These are phyloP conservation scores for Madurella mycetomatis DNA, from an alignment of 2,329 filamentous ascomycete species.

Conservation along the genomic window DNA sequence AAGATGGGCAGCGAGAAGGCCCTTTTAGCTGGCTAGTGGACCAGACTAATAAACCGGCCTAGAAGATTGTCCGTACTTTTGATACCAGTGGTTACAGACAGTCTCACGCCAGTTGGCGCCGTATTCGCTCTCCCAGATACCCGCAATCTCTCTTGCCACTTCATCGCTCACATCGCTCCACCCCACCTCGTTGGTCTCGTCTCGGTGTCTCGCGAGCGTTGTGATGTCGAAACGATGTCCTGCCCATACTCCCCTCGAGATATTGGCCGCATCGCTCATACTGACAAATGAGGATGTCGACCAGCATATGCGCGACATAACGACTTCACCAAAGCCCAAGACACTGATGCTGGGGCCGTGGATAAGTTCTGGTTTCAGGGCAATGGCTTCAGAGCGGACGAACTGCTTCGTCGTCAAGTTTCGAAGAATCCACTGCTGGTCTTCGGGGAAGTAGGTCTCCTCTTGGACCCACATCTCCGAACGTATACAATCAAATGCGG, in stretches of 20 bases:
- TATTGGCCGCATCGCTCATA: conserved; percentile 9
- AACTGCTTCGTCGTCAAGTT: conserved; percentile 32
- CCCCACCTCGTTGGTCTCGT: neutral
- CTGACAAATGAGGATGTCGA: conserved; percentile 15
- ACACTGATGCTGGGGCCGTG: conserved; percentile 28
- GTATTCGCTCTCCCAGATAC: neutral
- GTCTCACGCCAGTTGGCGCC: neutral
- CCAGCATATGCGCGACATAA: conserved; percentile 29
- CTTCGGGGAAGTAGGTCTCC: conserved; percentile 25
- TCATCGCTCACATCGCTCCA: neutral
- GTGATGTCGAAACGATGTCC: conserved; percentile 21
- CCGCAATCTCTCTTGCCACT: neutral
- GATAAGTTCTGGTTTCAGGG: conserved; percentile 26
- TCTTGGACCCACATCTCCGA: conserved; percentile 13
- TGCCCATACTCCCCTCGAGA: conserved; percentile 28
- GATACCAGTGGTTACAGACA: neutral
- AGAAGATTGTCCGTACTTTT: too few relatives aligned
- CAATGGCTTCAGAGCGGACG: conserved; percentile 29
- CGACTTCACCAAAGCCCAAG: conserved; percentile 29
- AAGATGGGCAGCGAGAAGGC: too few relatives aligned
- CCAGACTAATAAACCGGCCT: too few relatives aligned
- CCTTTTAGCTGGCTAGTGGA: too few relatives aligned
- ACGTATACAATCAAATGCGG: conserved; percentile 14
- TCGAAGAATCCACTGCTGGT: conserved; percentile 31
- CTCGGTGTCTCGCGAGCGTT: neutral